Percentiles rank a stretch among this genome's conserved stretches.
These are phyloP conservation scores for Perkinsus marinus DNA, from an alignment of 169 alveolate species.

Conservation along the genomic window DNA sequence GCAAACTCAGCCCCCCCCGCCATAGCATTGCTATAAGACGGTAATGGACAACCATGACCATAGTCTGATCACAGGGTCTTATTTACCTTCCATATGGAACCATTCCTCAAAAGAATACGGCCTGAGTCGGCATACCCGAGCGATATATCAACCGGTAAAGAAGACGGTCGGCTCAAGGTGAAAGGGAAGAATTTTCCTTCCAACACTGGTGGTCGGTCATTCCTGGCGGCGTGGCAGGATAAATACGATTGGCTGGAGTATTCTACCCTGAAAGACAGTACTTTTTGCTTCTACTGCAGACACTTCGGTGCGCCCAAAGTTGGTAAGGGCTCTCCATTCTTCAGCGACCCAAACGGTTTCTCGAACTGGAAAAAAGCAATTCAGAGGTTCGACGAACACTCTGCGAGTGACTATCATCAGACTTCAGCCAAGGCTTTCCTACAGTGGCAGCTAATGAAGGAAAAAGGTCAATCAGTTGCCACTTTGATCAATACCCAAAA, in stretches of 20 bases:
- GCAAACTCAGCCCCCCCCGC: background rate
- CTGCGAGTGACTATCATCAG: background rate
- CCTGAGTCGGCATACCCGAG: background rate
- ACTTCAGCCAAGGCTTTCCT: background rate
- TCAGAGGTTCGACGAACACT: background rate
- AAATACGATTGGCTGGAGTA: background rate
- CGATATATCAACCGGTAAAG: background rate
- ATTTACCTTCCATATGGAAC: background rate
- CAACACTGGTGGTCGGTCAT: background rate
- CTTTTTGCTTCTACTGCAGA: background rate
- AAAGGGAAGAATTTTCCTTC: background rate
- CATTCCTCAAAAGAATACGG: background rate
- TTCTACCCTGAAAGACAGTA: background rate
- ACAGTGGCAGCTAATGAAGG: background rate
- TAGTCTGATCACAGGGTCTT: background rate
- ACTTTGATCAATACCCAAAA: background rate
- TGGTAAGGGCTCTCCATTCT: background rate
- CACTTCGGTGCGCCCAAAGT: background rate
- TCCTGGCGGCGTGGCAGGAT: background rate
- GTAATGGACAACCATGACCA: background rate
- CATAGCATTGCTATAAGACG: background rate
- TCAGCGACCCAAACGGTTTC: background rate
- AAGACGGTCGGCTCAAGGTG: background rate
- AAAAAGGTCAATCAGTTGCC: background rate
- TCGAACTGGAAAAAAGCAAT: background rate